These are phyloP conservation scores for Ramularia endophylla DNA, from an alignment of 2,329 filamentous ascomycete genomes.

Conservation along the genomic window DNA sequence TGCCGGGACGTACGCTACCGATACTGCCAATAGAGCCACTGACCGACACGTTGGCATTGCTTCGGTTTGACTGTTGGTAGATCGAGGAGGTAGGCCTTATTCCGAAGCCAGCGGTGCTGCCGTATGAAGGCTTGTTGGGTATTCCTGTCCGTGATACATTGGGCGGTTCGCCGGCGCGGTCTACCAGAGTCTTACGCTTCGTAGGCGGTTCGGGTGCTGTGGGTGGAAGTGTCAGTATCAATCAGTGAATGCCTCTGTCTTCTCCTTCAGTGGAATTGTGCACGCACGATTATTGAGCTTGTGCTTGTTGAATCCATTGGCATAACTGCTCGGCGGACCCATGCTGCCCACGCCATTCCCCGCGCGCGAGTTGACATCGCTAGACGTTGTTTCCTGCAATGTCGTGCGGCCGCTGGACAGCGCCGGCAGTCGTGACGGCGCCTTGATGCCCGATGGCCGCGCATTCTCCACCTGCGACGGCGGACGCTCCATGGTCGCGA, in stretches of 20 bases:
- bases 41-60: slow-evolving; percentile 37
- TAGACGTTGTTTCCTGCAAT: slow-evolving; percentile 28
- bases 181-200: slow-evolving; percentile 47
- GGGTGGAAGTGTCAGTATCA: slow-evolving; percentile 18
- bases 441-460: slow-evolving; percentile 28
- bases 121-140: slow-evolving; percentile 15
- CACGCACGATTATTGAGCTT: slow-evolving; percentile 46
- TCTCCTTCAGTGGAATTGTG: too few relatives aligned
- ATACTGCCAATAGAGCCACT: slow-evolving; percentile 37
- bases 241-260: slow-evolving; percentile 1
- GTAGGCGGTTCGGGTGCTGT: slow-evolving; percentile 43
- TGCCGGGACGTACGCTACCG: slow-evolving; percentile 37
- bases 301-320: slow-evolving; percentile 37
- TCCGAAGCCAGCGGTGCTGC: slow-evolving; percentile 14
- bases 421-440: slow-evolving; percentile 27
- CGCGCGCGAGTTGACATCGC: slow-evolving; percentile 46
- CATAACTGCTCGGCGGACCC: slow-evolving; percentile 14
- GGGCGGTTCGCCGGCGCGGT: slow-evolving; percentile 43
- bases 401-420: slow-evolving; percentile 12
- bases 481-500: slow-evolving; percentile 25
- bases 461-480: slow-evolving; percentile 28
- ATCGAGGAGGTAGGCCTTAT: slow-evolving; percentile 15
- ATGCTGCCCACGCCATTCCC: slow-evolving; percentile 29
- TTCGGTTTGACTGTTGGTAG: slow-evolving; percentile 37
- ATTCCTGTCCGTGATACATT: slow-evolving; percentile 21